Conservation (phyloP, 306 rosid genomes). For the Prinsepia uniflora region DNA sequence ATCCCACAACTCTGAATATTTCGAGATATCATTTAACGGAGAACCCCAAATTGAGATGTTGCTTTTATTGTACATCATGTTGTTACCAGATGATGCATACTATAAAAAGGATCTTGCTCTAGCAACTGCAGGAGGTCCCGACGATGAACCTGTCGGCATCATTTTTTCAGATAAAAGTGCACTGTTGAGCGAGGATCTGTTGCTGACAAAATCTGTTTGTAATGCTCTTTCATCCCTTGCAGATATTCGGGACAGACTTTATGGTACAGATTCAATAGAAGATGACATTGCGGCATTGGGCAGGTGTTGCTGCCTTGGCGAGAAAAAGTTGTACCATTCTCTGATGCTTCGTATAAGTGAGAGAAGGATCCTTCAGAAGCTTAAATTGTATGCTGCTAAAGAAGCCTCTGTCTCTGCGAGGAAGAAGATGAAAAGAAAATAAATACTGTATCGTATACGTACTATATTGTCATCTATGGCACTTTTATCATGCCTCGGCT, state of each 20-base stretch:
- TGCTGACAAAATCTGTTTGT: slow-evolving; percentile 52
- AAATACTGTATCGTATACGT: background rate
- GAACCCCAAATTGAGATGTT: slow-evolving; percentile 77
- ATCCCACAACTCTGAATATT: slow-evolving; percentile 59
- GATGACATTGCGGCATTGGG: slow-evolving; percentile 49
- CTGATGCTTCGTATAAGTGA: slow-evolving; percentile 65
- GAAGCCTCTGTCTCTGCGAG: slow-evolving; percentile 30
- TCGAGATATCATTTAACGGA: slow-evolving; percentile 72
- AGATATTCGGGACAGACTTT: slow-evolving; percentile 62
- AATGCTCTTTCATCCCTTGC: slow-evolving; percentile 56
- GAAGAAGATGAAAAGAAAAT: slow-evolving; percentile 44
- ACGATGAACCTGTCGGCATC: slow-evolving; percentile 33
- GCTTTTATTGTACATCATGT: slow-evolving; percentile 48
- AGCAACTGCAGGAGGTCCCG: slow-evolving; percentile 40
- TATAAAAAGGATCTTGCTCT: slow-evolving; percentile 47
- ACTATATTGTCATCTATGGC: background rate
- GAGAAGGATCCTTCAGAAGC: slow-evolving; percentile 63
- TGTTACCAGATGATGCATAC: slow-evolving; percentile 55
- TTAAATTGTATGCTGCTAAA: slow-evolving; percentile 48
- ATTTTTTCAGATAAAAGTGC: slow-evolving; percentile 31
- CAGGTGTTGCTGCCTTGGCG: slow-evolving; percentile 38
- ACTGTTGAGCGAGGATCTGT: slow-evolving; percentile 33
- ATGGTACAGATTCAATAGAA: slow-evolving; percentile 53
- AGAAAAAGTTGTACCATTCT: slow-evolving; percentile 66
- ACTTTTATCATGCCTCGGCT: background rate